A percentile compares a stretch with the other conserved stretches of the same genome.
Conservation (phyloP, 2,329 filamentous ascomycete genomes). For the Plectosphaerella cucumerina region DNA sequence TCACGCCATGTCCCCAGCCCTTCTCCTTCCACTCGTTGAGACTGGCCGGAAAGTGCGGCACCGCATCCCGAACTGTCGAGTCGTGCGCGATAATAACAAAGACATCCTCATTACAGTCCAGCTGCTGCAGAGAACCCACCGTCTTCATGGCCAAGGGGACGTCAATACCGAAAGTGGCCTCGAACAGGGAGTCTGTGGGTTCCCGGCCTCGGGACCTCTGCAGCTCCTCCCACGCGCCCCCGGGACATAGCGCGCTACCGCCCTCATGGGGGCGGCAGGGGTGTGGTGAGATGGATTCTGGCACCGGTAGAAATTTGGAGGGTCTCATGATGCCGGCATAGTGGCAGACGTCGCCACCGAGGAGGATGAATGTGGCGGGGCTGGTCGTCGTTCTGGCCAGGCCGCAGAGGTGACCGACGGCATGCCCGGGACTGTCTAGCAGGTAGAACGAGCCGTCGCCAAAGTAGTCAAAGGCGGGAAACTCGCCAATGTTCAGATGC, state of each 20-base stretch:
- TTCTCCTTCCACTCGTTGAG: conserved; percentile 18
- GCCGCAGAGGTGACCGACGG: conserved; percentile 35
- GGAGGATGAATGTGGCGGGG: conserved; percentile 32
- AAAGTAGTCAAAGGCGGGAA: conserved; percentile 35
- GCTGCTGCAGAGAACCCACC: conserved; percentile 10
- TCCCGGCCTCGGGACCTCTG: conserved; percentile 15
- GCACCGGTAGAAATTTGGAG: conserved; percentile 26
- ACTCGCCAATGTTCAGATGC: conserved; percentile 26
- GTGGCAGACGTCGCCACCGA: conserved; percentile 39
- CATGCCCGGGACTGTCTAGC: conserved; percentile 35
- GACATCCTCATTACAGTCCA: conserved; percentile 18
- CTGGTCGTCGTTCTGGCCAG: conserved; percentile 29
- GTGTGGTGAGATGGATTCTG: conserved; percentile 19
- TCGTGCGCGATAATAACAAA: conserved; percentile 21
- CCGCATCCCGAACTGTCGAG: conserved; percentile 9
- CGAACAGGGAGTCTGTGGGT: conserved; percentile 16
- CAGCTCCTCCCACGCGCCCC: conserved; percentile 15
- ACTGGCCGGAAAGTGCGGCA: conserved; percentile 16
- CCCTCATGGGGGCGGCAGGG: conserved; percentile 9
- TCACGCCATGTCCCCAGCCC: conserved; percentile 15
- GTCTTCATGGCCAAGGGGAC: conserved; percentile 15
- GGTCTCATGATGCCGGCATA: conserved; percentile 32
- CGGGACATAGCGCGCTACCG: conserved; percentile 11
- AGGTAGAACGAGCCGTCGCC: conserved; percentile 37
- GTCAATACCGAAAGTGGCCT: conserved; percentile 17